Evolutionary conservation across 2,329 filamentous ascomycete genomes (phyloP).

Genomic region (Microthyrium microscopicum): DNA sequence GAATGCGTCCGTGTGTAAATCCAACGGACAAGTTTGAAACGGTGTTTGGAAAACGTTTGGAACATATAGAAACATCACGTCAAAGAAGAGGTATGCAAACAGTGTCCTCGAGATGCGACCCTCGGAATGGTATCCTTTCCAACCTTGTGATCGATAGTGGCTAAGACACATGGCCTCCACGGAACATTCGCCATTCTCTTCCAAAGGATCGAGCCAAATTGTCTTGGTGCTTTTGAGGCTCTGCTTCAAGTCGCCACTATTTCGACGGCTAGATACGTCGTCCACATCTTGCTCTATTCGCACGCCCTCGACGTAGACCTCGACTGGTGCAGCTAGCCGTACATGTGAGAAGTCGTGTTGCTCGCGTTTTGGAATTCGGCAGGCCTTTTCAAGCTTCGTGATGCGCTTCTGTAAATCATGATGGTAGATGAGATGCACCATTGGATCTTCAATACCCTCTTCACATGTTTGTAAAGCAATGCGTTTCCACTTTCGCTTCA

Average conservation of each 20-base stretch:
- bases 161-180: constrained; percentile 92
- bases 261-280: constrained; percentile 11
- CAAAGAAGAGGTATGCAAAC: constrained; percentile 70
- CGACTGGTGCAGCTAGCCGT: constrained; percentile 54
- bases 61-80: constrained; percentile 81
- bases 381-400: constrained; percentile 70
- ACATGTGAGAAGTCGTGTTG: constrained; percentile 92
- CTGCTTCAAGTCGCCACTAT: constrained; percentile 12
- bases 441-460: constrained; percentile 65
- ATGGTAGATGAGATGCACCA: constrained; percentile 85
- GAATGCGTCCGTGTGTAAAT: constrained; percentile 86
- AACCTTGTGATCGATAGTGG: constrained; percentile 65
- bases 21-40: constrained; percentile 85
- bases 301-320: constrained; percentile 59
- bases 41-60: constrained; percentile 95
- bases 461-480: constrained; percentile 70
- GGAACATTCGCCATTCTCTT: constrained; percentile 55
- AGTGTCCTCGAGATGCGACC: constrained; percentile 84
- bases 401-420: constrained; percentile 89
- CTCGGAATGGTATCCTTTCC: constrained; percentile 91
- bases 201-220: constrained; percentile 67
- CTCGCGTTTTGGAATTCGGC: constrained; percentile 67
- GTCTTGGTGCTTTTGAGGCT: constrained; percentile 31
- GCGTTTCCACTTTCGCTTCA: constrained; percentile 70
- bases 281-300: constrained; percentile 30